Evolutionary conservation across 2,329 filamentous ascomycete genomes (phyloP), one percentile per base, ranked within the genome.

Genomic region (Aspergillus neotritici): DNA sequence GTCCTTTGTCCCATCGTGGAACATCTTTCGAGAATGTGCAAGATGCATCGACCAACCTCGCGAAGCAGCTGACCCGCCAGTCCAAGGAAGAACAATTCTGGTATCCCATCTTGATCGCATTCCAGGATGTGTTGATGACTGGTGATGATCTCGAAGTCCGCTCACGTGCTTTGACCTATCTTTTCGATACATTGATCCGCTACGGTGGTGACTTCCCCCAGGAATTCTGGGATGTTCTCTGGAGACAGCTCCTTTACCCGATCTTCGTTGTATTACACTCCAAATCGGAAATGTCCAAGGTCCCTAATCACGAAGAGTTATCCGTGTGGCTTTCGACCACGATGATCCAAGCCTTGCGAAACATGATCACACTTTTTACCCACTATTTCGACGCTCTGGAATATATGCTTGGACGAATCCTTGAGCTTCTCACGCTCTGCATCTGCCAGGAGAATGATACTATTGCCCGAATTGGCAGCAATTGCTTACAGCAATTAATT

Each of bases 361-460:
- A 97, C 68, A 95, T 98, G 87, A 97, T 99, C 57, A 91, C 88
- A 1, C 79, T 99, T 16, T 98, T 98, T 66, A 98, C 94, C 0
- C 94, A 99, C 67, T 98, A 97, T 68, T 99, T 98, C 53, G 87
- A 94, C 46, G 83, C 89, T 0, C 73, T 99, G 8, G 89, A 97
- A 68, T 94, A 95, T 63, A 98, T 99, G 93, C 78, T 99, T 13
- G 89, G 96, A 65, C 79, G 93, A n/a, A 97, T 98, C 65, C 71
- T 99, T 31, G 91, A 97, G 65, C 79, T 99, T 14, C 73, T 99
- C 9, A 90, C 88, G 3, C 78, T 98, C 9, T 99, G 93, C 63
- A 98, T 99, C 50, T 97, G 91, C 63, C 93, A 99, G 66, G 93
- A 99, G 63, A 98, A 98, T 57, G 93, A 99, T 60, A 99, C 94